Evolutionary conservation across 148 eudicot genomes (phyloP), one percentile per base, ranked within the genome.

Genomic region (Heliosperma pusillum): DNA sequence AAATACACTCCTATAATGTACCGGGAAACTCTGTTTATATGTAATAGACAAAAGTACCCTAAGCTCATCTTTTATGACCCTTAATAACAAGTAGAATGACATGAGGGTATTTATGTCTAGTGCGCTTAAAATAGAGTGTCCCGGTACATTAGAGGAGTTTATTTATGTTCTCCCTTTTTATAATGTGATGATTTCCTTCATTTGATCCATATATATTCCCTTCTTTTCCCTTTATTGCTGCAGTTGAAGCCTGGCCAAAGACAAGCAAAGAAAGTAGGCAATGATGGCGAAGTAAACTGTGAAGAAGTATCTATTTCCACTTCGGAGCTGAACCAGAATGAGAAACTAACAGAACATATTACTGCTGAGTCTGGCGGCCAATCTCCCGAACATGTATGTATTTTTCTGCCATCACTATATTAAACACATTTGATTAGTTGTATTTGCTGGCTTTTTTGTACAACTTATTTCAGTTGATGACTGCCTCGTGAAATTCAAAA

Each of bases 231-330:
- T 42, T 56, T 56, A 44, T 79, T 33, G 30, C 77, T 44, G 47
- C 82, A 94, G 98, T 80, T 84, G 68, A 94, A 90, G 78, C 29
- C 87, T 76, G 73, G 82, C 60, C 97, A 82, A 69, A 40, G 82
- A 69, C 87, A 90, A 64, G 86, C 75, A 25, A 91, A 86, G 86
- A 94, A 82, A 82, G 79, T 73, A 75, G 95, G 88, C 57, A 85
- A 81, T 73, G 98, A 87, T 76, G 88, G 86, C 50, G 91, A 94
- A 53, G 72, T 66, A 12, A 70, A 77, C 66, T 47, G 71, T 69
- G 91, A 88, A 70, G 93, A 80, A 79, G 92, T 87, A 76, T 93
- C 85, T 58, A 81, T 84, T 73, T 85, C 86, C 71, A 82, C 84
- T 30, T 81, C 86, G 40, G 91, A 87, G 76, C 88, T 74, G 74